Conservation (phyloP, 495 filamentous ascomycete genomes). For the Aspergillus wentii region DNA sequence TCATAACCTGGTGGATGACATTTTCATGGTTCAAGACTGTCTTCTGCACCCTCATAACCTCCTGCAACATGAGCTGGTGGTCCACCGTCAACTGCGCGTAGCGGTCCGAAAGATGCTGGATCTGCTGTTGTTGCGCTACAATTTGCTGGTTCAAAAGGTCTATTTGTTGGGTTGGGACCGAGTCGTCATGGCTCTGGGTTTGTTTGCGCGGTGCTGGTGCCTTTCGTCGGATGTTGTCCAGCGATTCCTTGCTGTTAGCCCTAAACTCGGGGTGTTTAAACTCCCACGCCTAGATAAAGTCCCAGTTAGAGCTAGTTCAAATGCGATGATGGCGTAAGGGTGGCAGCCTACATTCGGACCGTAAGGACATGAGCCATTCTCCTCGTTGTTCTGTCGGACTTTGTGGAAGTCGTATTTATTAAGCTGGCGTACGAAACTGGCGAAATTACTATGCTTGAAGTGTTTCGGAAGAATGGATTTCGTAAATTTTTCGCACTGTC, state of each 20-base stretch:
- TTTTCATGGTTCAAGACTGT: slow-evolving; percentile 78
- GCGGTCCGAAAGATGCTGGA: slow-evolving; percentile 78
- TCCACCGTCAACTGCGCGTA: slow-evolving; percentile 82
- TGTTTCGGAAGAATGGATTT: slow-evolving; percentile 96
- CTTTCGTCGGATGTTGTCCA: slow-evolving; percentile 95
- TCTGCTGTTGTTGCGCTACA: slow-evolving; percentile 84
- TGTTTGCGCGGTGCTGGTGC: slow-evolving; percentile 87
- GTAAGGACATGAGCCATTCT: slow-evolving; percentile 85
- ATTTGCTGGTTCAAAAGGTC: slow-evolving; percentile 84
- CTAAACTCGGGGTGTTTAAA: slow-evolving; percentile 98
- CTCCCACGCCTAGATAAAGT: slow-evolving; percentile 77
- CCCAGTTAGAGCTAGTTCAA: too few relatives aligned
- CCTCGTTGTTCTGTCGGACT: slow-evolving; percentile 93
- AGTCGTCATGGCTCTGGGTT: slow-evolving; percentile 58
- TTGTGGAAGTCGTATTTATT: slow-evolving; percentile 99
- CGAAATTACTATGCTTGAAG: slow-evolving; percentile 99
- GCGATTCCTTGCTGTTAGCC: slow-evolving; percentile 88
- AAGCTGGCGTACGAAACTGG: slow-evolving; percentile 95
- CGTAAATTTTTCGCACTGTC: slow-evolving; percentile 94
- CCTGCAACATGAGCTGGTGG: slow-evolving; percentile 81
- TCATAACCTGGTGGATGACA: slow-evolving; percentile 72
- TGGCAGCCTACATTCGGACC: slow-evolving; percentile 71
- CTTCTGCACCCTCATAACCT: slow-evolving; percentile 84
- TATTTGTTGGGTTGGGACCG: slow-evolving; percentile 81
- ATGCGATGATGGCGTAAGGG: not conserved